Percentiles rank a stretch among this genome's conserved stretches.
phyloP scores from a whole-genome alignment of 208 protist species.

The Phytomonas sp. region DNA sequence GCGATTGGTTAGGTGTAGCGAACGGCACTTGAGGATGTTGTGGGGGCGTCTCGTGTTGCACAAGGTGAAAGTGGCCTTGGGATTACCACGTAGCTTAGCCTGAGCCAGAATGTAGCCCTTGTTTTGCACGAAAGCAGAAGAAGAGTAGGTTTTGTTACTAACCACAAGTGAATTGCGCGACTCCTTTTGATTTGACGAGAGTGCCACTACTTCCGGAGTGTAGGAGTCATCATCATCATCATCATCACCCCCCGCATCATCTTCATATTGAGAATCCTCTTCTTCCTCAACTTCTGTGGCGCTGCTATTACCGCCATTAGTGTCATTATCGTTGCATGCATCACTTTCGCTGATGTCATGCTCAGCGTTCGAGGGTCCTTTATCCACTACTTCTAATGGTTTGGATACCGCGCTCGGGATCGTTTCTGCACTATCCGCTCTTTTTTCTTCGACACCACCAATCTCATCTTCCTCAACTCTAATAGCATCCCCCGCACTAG shows the following conservation, averaged over 20 bases:
- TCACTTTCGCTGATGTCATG: slow-evolving; percentile 8
- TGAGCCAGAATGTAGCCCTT: slow-evolving; percentile 25
- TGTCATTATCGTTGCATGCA: not conserved
- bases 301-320: slow-evolving; percentile 10
- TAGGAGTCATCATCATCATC: slow-evolving; percentile 19
- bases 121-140: slow-evolving; percentile 55
- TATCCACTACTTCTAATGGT: slow-evolving; percentile 13
- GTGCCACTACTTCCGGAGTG: slow-evolving; percentile 2
- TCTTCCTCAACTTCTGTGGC: slow-evolving; percentile 22
- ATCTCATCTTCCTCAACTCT: slow-evolving; percentile 13
- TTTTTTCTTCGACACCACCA: slow-evolving; percentile 15
- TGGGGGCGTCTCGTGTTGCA: slow-evolving; percentile 33
- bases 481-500: not conserved
- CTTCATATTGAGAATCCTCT: slow-evolving; percentile 16
- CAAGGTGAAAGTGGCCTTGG: slow-evolving; percentile 37
- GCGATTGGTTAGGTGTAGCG: slow-evolving; percentile 57
- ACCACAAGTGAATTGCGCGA: slow-evolving; percentile 16
- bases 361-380: slow-evolving; percentile 14
- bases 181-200: slow-evolving; percentile 13
- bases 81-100: slow-evolving; percentile 37
- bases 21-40: slow-evolving; percentile 49
- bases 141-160: slow-evolving; percentile 32
- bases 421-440: not conserved
- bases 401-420: not conserved
- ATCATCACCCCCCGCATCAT: slow-evolving; percentile 19